These are phyloP conservation scores for Verticillium tricorpus DNA, from an alignment of 2,329 filamentous ascomycete genomes.

Conservation along the genomic window DNA sequence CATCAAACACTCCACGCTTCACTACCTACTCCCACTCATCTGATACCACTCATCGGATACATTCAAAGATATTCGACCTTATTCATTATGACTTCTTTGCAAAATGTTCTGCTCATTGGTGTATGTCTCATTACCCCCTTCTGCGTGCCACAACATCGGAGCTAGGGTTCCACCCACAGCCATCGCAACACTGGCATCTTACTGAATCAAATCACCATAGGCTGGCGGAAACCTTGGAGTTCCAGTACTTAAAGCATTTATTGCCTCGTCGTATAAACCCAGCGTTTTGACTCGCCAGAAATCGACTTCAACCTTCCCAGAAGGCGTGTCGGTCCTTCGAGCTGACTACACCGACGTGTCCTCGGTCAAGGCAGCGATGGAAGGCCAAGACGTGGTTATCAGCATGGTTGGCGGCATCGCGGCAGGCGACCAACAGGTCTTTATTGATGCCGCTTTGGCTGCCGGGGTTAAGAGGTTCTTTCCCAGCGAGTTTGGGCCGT, in stretches of 20 bases:
- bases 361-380: constrained; percentile 20
- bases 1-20: too few relatives aligned
- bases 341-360: constrained; percentile 1
- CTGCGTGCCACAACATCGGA: too few relatives aligned
- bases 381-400: constrained; percentile 53
- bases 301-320: constrained; percentile 28
- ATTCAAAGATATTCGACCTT: too few relatives aligned
- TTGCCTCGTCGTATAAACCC: constrained; percentile 37
- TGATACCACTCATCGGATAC: too few relatives aligned
- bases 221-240: constrained; percentile 36
- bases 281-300: constrained; percentile 48
- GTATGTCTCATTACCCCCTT: too few relatives aligned
- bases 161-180: too few relatives aligned
- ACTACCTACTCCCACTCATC: too few relatives aligned
- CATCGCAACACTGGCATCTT: too few relatives aligned
- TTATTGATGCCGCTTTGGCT: constrained; percentile 49
- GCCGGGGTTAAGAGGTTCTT: constrained; percentile 59
- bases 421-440: constrained; percentile 32
- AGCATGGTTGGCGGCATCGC: constrained; percentile 27
- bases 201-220: constrained; percentile 11
- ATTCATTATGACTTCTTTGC: too few relatives aligned
- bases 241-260: constrained; percentile 30
- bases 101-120: too few relatives aligned
- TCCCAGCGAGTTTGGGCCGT: constrained; percentile 49
- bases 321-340: constrained; percentile 18